Conservation (phyloP, 768 basidiomycete species). For the Termitomyces sp. region DNA sequence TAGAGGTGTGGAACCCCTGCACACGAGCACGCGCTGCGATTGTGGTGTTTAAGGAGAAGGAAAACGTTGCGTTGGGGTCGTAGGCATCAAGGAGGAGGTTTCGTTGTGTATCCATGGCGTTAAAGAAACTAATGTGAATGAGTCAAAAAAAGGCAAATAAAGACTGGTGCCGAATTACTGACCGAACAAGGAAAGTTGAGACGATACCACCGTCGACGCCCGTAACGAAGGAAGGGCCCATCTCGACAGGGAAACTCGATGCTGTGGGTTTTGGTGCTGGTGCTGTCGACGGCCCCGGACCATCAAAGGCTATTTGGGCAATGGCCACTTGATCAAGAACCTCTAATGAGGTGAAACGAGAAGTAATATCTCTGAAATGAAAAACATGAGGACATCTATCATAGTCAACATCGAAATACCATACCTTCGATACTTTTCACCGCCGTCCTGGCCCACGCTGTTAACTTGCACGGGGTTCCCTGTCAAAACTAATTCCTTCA, state of each 20-base stretch:
- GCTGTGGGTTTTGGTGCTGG: slow-evolving; percentile 48
- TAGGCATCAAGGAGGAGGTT: slow-evolving; percentile 69
- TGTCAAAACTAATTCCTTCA: slow-evolving; percentile 70
- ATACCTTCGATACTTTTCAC: slow-evolving; percentile 68
- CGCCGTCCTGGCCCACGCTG: slow-evolving; percentile 55
- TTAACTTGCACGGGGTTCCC: slow-evolving; percentile 75
- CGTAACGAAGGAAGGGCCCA: slow-evolving; percentile 71
- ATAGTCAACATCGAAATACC: slow-evolving; percentile 19
- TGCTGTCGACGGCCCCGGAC: slow-evolving; percentile 51
- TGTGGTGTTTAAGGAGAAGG: slow-evolving; percentile 80
- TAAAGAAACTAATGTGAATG: slow-evolving; percentile 66
- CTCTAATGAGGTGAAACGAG: slow-evolving; percentile 77
- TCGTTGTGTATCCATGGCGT: slow-evolving; percentile 78
- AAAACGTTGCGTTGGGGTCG: slow-evolving; percentile 86
- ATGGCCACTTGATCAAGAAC: slow-evolving; percentile 86
- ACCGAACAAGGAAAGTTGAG: slow-evolving; percentile 79
- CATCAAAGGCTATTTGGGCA: slow-evolving; percentile 76
- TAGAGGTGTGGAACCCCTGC: slow-evolving; percentile 61
- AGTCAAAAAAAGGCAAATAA: background rate
- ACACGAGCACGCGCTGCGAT: slow-evolving; percentile 79
- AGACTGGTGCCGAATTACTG: slow-evolving; percentile 25
- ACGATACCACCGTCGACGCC: slow-evolving; percentile 71
- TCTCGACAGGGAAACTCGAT: slow-evolving; percentile 76
- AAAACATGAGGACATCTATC: background rate
- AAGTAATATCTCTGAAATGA: slow-evolving; percentile 67